These are phyloP conservation scores for Hymenoscyphus scutula DNA, from an alignment of 2,329 filamentous ascomycete species.

Conservation along the genomic window DNA sequence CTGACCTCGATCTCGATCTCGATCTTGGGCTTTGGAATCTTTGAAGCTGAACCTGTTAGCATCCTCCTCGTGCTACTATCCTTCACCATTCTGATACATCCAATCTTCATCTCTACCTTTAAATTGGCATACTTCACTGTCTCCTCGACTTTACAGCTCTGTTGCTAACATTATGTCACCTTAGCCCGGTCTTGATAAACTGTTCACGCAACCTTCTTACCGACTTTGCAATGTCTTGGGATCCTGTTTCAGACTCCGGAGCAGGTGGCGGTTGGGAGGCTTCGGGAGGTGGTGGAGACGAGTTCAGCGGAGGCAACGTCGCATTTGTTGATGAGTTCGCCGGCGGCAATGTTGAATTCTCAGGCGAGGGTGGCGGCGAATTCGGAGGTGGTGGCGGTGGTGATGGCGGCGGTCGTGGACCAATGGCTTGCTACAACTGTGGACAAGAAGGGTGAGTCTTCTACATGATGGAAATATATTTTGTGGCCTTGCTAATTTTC, in stretches of 20 bases:
- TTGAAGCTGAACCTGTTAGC: not conserved
- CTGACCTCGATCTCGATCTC: not conserved
- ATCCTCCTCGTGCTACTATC: not conserved
- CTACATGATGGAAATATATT: constrained; percentile 29
- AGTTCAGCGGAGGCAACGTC: constrained; percentile 15
- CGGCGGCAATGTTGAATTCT: constrained; percentile 12
- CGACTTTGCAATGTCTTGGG: constrained; percentile 30
- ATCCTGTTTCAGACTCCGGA: constrained; percentile 12
- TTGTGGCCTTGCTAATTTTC: constrained; percentile 18
- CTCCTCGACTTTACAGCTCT: not conserved
- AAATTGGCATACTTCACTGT: not conserved
- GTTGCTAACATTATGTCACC: not conserved
- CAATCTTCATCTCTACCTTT: not conserved
- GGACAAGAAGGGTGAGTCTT: constrained; percentile 56
- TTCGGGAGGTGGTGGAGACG: not conserved
- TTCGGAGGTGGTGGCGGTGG: constrained; percentile 14
- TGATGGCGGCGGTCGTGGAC: constrained; percentile 13
- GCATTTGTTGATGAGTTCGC: constrained; percentile 3
- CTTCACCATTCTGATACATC: not conserved
- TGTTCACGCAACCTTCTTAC: not conserved
- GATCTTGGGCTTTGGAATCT: not conserved
- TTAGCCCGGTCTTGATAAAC: not conserved
- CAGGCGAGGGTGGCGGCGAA: constrained; percentile 15
- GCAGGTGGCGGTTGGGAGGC: constrained; percentile 8
- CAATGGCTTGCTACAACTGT: constrained; percentile 50